Conservation (phyloP, 2,329 filamentous ascomycete species). For the Penicillium thymicola region DNA sequence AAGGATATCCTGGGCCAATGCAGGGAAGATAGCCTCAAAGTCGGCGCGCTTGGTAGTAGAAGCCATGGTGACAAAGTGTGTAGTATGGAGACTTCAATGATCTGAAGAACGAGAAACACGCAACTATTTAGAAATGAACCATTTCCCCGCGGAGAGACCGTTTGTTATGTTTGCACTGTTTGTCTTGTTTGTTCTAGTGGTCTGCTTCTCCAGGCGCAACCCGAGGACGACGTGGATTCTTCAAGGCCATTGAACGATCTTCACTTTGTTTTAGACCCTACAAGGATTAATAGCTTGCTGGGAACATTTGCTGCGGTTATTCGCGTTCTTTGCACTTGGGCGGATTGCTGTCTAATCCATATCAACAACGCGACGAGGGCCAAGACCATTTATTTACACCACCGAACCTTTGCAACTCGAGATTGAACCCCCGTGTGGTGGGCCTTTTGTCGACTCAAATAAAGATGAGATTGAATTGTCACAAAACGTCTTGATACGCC, state of each 20-base stretch:
- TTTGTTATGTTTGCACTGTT: conserved; percentile 28
- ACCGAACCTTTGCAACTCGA: background rate
- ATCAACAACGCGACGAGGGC: background rate
- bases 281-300: background rate
- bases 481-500: background rate
- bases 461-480: background rate
- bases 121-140: conserved; percentile 1
- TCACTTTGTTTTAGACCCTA: background rate
- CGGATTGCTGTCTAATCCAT: background rate
- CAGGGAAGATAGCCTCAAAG: conserved; percentile 87
- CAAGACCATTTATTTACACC: conserved; percentile 4
- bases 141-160: conserved; percentile 20
- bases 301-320: background rate
- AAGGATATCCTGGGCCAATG: conserved; percentile 77
- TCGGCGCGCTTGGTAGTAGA: conserved; percentile 67
- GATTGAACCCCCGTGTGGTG: background rate
- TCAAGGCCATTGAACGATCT: background rate
- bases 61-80: conserved; percentile 51
- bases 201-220: conserved; percentile 8
- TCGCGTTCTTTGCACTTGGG: background rate
- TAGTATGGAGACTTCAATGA: conserved; percentile 3
- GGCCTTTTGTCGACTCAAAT: background rate
- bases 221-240: background rate
- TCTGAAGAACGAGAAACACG: conserved; percentile 3
- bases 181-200: background rate